A percentile compares a stretch with the other conserved stretches of the same genome.
Conservation (phyloP, 2,329 filamentous ascomycete species). For the Talaromyces albobiverticillius region DNA sequence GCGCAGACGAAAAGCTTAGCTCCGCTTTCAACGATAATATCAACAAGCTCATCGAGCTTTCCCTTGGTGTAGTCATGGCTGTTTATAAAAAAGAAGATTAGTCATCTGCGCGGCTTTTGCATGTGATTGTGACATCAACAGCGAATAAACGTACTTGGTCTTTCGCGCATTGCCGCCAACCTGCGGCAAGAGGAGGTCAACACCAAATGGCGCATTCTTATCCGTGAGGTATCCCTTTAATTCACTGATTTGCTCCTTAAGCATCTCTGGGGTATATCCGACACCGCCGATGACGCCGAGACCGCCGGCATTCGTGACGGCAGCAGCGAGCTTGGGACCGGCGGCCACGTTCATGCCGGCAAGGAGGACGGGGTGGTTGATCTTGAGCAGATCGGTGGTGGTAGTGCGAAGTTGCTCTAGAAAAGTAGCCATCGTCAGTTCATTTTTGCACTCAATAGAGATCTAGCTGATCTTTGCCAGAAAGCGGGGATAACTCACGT, state of each 20-base stretch:
- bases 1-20: conserved; percentile 94
- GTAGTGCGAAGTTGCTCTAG: conserved; percentile 85
- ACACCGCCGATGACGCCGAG: conserved; percentile 92
- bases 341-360: conserved; percentile 99
- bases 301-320: conserved; percentile 94
- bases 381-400: conserved; percentile 93
- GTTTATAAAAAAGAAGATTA: conserved; percentile 19
- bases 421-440: conserved; percentile 23
- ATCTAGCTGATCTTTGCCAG: not conserved
- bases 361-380: conserved; percentile 92
- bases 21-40: conserved; percentile 88
- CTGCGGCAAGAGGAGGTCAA: conserved; percentile 89
- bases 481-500: conserved; percentile 56
- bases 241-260: conserved; percentile 90
- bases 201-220: conserved; percentile 93
- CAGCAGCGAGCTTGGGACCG: conserved; percentile 91
- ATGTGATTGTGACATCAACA: not conserved
- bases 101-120: conserved; percentile 14
- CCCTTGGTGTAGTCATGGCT: conserved; percentile 99
- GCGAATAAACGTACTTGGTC: conserved; percentile 65
- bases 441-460: not conserved
- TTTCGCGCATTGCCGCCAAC: conserved; percentile 92
- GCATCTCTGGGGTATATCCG: conserved; percentile 94
- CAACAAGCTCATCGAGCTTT: conserved; percentile 85
- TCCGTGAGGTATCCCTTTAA: conserved; percentile 83